A percentile compares a stretch with the other conserved stretches of the same genome.
These are phyloP conservation scores for Scutellaria galericulata DNA, from an alignment of 257 asterid genomes.

Conservation along the genomic window DNA sequence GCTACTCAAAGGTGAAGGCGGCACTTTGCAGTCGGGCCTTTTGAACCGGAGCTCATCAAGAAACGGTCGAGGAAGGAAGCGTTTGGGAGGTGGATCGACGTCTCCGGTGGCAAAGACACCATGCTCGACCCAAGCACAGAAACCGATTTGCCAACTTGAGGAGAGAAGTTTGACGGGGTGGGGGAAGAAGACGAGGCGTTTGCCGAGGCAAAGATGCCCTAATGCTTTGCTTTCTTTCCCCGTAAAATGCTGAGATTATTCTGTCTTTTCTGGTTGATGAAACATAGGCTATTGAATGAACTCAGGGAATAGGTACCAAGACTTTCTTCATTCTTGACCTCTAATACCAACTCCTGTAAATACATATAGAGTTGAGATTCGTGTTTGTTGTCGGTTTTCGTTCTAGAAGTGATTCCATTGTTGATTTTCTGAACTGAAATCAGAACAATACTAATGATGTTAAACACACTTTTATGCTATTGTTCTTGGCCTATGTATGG, in stretches of 20 bases:
- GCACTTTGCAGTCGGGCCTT: slow-evolving; percentile 30
- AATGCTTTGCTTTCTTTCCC: slow-evolving; percentile 40
- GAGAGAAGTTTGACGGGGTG: slow-evolving; percentile 61
- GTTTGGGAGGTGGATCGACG: slow-evolving; percentile 30
- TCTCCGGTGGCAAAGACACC: slow-evolving; percentile 30
- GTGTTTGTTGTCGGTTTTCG: not conserved
- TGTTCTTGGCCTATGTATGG: slow-evolving; percentile 5
- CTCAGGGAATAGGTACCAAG: not conserved
- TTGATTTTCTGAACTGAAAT: slow-evolving; percentile 21
- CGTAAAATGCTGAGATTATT: slow-evolving; percentile 39
- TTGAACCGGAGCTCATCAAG: slow-evolving; percentile 37
- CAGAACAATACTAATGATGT: slow-evolving; percentile 7
- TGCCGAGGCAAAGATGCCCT: slow-evolving; percentile 64
- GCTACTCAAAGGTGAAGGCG: slow-evolving; percentile 50
- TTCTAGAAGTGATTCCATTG: slow-evolving; percentile 6
- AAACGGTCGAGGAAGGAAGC: slow-evolving; percentile 51
- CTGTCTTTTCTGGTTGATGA: not conserved
- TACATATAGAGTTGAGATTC: slow-evolving; percentile 34
- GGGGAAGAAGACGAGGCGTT: slow-evolving; percentile 81
- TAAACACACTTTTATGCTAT: slow-evolving; percentile 6
- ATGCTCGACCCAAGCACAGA: slow-evolving; percentile 30
- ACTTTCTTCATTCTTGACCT: not conserved
- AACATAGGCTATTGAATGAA: not conserved
- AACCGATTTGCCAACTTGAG: slow-evolving; percentile 42
- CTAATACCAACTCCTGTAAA: slow-evolving; percentile 27